These are phyloP conservation scores for Dendrocalamus sinicus DNA, from an alignment of 176 grass and related monocot genomes.

Conservation along the genomic window DNA sequence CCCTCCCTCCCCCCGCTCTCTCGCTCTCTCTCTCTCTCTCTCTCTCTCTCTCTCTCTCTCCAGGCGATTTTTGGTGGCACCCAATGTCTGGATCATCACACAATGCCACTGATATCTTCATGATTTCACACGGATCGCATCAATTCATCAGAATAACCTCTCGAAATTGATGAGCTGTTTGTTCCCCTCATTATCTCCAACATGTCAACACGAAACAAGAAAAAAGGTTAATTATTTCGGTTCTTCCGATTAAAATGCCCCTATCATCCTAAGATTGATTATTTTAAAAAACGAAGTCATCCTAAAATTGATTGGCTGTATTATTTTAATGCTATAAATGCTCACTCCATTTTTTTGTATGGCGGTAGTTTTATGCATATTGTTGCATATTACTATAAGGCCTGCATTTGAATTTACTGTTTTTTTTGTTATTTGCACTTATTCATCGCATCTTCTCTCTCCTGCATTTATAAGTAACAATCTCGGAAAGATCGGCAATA, in stretches of 20 bases:
- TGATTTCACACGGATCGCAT: background rate
- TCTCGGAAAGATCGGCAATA: no score
- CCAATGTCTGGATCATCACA: background rate
- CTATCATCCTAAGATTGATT: background rate
- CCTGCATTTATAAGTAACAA: background rate
- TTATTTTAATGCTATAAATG: background rate
- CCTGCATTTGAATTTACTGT: no score
- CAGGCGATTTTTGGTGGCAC: background rate
- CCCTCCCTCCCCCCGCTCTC: background rate
- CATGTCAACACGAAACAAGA: background rate
- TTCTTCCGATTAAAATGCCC: no score
- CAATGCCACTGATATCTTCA: background rate
- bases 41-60: background rate
- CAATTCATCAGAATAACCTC: no score
- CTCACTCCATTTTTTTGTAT: no score
- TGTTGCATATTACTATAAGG: no score
- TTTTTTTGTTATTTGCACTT: no score
- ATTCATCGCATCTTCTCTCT: no score
- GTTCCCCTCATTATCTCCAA: background rate
- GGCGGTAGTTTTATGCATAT: no score
- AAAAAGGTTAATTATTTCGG: no score
- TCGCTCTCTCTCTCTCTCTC: background rate
- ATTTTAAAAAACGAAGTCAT: no score
- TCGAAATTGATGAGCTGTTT: background rate
- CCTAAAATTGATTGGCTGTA: background rate